Percentiles rank a stretch among this genome's conserved stretches.
phyloP scores from a whole-genome alignment of 768 basidiomycete species.

The Pleurotus cornucopiae region DNA sequence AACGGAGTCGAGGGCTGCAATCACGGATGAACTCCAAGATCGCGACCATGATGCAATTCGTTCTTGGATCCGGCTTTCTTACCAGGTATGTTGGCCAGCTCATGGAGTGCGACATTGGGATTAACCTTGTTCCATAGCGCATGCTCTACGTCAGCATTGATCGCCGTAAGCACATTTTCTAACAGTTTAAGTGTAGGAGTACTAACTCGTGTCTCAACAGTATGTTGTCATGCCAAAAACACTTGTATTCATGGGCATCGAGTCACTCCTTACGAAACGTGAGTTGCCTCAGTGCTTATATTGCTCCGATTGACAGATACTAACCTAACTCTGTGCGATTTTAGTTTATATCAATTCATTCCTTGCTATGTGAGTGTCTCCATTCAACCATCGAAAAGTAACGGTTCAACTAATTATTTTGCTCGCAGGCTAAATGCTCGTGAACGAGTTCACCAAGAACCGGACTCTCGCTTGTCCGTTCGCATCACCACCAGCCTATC shows the following conservation, averaged over 20 bases:
- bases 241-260: slow-evolving; percentile 15
- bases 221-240: slow-evolving; percentile 13
- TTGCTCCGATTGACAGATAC: background rate
- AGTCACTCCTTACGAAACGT: slow-evolving; percentile 18
- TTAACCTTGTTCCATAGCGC: slow-evolving; percentile 3
- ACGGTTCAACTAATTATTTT: background rate
- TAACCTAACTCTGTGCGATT: background rate
- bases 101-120: background rate
- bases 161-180: slow-evolving; percentile 1
- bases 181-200: background rate
- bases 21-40: slow-evolving; percentile 11
- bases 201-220: background rate
- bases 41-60: slow-evolving; percentile 9
- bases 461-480: background rate
- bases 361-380: slow-evolving; percentile 21
- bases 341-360: slow-evolving; percentile 28
- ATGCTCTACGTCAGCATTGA: slow-evolving; percentile 11
- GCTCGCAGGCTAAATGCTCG: slow-evolving; percentile 1
- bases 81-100: slow-evolving; percentile 9
- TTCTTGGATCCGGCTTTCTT: slow-evolving; percentile 11
- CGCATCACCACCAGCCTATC: background rate
- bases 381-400: background rate
- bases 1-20: slow-evolving; percentile 14
- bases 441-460: background rate
- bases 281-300: background rate